Evolutionary conservation across 345 rosid genomes (phyloP), one percentile per base, ranked within the genome.

Genomic region (Orychophragmus violaceus): DNA sequence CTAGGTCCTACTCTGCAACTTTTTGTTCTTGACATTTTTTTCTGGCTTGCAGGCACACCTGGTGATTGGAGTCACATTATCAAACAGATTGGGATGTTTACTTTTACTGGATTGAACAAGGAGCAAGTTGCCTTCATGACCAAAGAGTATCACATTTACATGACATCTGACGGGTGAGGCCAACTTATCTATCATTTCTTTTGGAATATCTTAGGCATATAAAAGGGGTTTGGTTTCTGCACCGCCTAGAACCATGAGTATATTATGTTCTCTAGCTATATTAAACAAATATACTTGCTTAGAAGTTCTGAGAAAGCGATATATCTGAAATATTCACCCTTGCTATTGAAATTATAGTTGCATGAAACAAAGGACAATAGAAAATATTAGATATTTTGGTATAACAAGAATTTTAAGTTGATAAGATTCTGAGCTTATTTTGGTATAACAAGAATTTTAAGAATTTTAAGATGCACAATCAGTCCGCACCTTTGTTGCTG

Each of bases 1-100:
- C 1, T 46, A 7, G 18, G 5, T 7, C 55, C 35, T 3, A 1
- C 30, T 55, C 36, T 63, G 35, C 41, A 37, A 51, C 23, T 21
- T 48, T 25, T n/a, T 27, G 64, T 22, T 22, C 12, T 46, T 64
- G 70, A 56, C 53, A 23, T n/a, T 13, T 0, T 27, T 12, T 0
- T 64, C 35, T 42, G 53, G 51, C 36, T 62, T 36, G 66, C 82
- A 87, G 93, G 90, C 44, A 87, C 93, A 67, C 86, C 90, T 5
- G 93, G 93, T 41, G 86, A 87, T 59, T 87, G 93, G 93, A 84
- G 83, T 74, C 93, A 87, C 81, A n/a, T n/a, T n/a, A n/a, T n/a
- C n/a, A n/a, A n/a, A n/a, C n/a, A n/a, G n/a, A n/a, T n/a, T n/a
- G n/a, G n/a, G n/a, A n/a, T n/a, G n/a, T n/a, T n/a, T n/a, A n/a